Evolutionary conservation across 495 filamentous ascomycete genomes (phyloP).

Genomic region (Talaromyces trachyspermus): DNA sequence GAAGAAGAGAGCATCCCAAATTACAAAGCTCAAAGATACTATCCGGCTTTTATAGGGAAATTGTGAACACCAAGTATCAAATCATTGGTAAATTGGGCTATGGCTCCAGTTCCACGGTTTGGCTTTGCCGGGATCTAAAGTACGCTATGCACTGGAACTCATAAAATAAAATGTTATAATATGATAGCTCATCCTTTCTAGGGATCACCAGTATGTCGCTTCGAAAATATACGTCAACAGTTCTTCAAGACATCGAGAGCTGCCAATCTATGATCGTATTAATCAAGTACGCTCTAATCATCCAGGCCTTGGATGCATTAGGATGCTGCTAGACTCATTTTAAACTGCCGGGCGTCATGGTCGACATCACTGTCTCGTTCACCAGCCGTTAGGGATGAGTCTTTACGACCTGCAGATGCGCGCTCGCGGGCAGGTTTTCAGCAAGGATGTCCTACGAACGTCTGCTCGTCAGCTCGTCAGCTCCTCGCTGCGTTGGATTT

Average conservation of each 20-base stretch:
- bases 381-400: slow-evolving; percentile 31
- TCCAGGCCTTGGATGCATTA: neutral
- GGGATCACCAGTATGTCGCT: slow-evolving; percentile 24
- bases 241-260: slow-evolving; percentile 1
- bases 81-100: slow-evolving; percentile 42
- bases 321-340: neutral
- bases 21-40: slow-evolving; percentile 19
- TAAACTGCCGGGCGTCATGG: neutral
- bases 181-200: slow-evolving; percentile 7
- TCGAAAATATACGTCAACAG: slow-evolving; percentile 1
- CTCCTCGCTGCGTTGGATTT: slow-evolving; percentile 34
- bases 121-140: slow-evolving; percentile 42
- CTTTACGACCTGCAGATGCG: slow-evolving; percentile 15
- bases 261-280: neutral
- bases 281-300: neutral
- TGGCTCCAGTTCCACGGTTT: slow-evolving; percentile 45
- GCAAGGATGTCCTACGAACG: slow-evolving; percentile 12
- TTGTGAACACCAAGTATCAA: slow-evolving; percentile 32
- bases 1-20: slow-evolving; percentile 22
- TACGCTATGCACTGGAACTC: slow-evolving; percentile 15
- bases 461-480: slow-evolving; percentile 19
- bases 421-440: slow-evolving; percentile 15
- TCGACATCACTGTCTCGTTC: slow-evolving; percentile 7
- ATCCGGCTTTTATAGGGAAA: slow-evolving; percentile 40
- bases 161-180: slow-evolving; percentile 9